Evolutionary conservation across 768 basidiomycete species (phyloP).

Genomic region (Kwoniella heveanensis): DNA sequence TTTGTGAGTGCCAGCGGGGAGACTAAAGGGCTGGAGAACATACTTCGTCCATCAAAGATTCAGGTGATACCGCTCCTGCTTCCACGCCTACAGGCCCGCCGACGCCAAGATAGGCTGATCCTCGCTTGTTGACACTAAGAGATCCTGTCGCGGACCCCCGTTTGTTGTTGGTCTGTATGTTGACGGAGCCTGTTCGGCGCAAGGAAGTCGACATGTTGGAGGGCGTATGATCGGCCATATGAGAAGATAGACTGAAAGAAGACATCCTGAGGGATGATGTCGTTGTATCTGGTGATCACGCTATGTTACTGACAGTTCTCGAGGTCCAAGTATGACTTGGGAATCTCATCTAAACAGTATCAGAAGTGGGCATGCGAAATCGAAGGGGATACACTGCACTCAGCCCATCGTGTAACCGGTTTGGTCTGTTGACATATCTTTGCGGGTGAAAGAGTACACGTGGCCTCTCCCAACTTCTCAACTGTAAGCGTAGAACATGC

Average conservation of each 20-base stretch:
- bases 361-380: no score
- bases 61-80: constrained; percentile 2
- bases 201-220: constrained; percentile 7
- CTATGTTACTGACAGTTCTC: no score
- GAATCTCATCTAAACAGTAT: no score
- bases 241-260: background rate
- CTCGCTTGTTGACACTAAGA: background rate
- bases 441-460: no score
- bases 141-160: background rate
- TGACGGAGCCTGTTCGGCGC: constrained; percentile 10
- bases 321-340: no score
- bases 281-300: no score
- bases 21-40: background rate
- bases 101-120: constrained; percentile 13
- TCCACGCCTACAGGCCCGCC: background rate
- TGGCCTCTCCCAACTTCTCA: no score
- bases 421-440: no score
- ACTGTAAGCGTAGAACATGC: constrained; percentile 4
- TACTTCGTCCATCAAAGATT: constrained; percentile 8
- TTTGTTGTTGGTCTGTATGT: constrained; percentile 3
- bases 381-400: no score
- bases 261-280: no score
- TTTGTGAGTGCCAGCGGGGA: no score
- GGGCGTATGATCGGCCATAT: constrained; percentile 3
- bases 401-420: no score